phyloP scores from a whole-genome alignment of 768 basidiomycete species.

The Astraeus odoratus region DNA sequence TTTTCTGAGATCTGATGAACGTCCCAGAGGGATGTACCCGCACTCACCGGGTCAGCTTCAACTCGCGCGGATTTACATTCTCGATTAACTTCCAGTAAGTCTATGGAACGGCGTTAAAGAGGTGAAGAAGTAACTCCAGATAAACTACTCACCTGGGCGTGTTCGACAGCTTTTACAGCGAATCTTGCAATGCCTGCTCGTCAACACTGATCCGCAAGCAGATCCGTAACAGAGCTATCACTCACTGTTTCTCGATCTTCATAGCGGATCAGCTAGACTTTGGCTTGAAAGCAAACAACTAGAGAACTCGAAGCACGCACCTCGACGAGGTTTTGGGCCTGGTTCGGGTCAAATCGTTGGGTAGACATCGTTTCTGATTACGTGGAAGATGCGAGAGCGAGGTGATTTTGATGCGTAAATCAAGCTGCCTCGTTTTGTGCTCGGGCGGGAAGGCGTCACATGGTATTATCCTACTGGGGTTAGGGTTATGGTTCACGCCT shows the following conservation, averaged over 20 bases:
- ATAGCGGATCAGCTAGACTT: slow-evolving; percentile 1
- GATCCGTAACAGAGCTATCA: slow-evolving; percentile 8
- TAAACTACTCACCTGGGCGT: slow-evolving; percentile 70
- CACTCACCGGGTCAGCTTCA: slow-evolving; percentile 76
- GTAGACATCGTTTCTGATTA: slow-evolving; percentile 35
- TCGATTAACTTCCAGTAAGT: slow-evolving; percentile 94
- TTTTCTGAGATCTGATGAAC: slow-evolving; percentile 9
- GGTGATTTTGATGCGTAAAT: background rate
- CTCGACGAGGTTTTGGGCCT: slow-evolving; percentile 88
- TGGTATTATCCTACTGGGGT: no score
- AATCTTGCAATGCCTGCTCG: slow-evolving; percentile 16
- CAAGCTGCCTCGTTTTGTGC: background rate
- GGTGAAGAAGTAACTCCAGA: slow-evolving; percentile 1
- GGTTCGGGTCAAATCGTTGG: slow-evolving; percentile 73
- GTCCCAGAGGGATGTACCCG: slow-evolving; percentile 1
- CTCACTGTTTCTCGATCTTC: slow-evolving; percentile 95
- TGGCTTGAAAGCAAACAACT: slow-evolving; percentile 2
- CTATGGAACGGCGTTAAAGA: slow-evolving; percentile 32
- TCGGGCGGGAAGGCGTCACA: no score
- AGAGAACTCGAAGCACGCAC: slow-evolving; percentile 36
- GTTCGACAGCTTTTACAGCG: slow-evolving; percentile 87
- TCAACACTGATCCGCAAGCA: slow-evolving; percentile 3
- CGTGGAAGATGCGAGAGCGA: slow-evolving; percentile 9
- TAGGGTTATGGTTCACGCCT: slow-evolving; percentile 15
- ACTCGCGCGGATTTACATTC: slow-evolving; percentile 65